Conservation (phyloP, 2,329 filamentous ascomycete genomes). For the Hymenoscyphus infarciens region DNA sequence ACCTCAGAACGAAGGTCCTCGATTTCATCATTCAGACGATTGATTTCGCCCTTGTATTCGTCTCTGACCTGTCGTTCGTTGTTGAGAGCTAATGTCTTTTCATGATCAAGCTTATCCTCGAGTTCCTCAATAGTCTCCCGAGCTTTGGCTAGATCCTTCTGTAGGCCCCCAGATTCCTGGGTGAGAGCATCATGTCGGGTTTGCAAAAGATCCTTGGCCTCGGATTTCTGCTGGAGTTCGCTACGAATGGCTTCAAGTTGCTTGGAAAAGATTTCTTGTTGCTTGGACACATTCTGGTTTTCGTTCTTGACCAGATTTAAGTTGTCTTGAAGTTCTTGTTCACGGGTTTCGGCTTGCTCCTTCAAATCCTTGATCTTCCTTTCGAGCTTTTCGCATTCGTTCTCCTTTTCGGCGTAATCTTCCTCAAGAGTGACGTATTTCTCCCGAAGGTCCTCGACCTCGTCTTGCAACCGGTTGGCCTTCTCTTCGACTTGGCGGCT, state of each 20-base stretch:
- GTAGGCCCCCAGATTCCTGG: constrained; percentile 62
- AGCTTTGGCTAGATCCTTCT: constrained; percentile 55
- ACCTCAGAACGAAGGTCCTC: constrained; percentile 55
- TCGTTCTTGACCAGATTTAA: constrained; percentile 37
- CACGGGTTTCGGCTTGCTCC: constrained; percentile 31
- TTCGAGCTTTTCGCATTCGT: constrained; percentile 39
- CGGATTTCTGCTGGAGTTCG: constrained; percentile 45
- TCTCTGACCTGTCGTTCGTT: constrained; percentile 57
- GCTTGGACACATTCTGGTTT: constrained; percentile 10
- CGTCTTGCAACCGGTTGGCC: constrained; percentile 60
- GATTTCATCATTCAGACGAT: constrained; percentile 48
- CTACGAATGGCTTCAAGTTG: constrained; percentile 36
- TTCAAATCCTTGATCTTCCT: constrained; percentile 40
- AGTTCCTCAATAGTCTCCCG: constrained; percentile 44
- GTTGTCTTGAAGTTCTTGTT: constrained; percentile 39
- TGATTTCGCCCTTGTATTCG: constrained; percentile 53
- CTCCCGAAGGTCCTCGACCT: constrained; percentile 52
- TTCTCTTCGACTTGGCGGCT: constrained; percentile 74
- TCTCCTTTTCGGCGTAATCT: constrained; percentile 42
- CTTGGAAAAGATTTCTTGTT: constrained; percentile 25
- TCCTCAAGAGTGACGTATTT: constrained; percentile 41
- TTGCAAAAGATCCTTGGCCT: constrained; percentile 68
- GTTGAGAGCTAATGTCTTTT: constrained; percentile 39
- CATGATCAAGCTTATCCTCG: constrained; percentile 46
- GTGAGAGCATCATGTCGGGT: constrained; percentile 64